phyloP scores from a whole-genome alignment of 768 basidiomycete genomes.

The Tubosaeta sp. region DNA sequence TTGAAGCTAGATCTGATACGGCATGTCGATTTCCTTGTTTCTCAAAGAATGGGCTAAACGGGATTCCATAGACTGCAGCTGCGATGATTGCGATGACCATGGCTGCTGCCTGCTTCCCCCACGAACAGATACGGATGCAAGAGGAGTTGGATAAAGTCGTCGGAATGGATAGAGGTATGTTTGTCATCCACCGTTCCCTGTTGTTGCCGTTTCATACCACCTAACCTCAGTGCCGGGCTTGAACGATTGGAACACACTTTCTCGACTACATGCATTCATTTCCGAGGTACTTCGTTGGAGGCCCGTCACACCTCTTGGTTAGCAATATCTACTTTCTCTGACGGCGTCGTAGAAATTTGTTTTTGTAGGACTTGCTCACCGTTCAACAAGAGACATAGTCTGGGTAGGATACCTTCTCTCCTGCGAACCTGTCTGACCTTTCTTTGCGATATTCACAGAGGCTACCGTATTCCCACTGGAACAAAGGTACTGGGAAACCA shows the following conservation, averaged over 20 bases:
- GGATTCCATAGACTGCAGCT: not conserved
- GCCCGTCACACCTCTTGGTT: slow-evolving; percentile 29
- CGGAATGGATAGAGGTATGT: slow-evolving; percentile 21
- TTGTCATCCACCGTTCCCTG: not conserved
- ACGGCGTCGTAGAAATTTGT: not conserved
- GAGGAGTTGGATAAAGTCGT: not conserved
- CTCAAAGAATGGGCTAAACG: not conserved
- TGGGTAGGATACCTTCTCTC: slow-evolving; percentile 39
- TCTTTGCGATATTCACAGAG: slow-evolving; percentile 3
- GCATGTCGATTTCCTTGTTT: not conserved
- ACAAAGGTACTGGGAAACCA: slow-evolving; percentile 14
- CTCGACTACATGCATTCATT: slow-evolving; percentile 35
- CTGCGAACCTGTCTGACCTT: slow-evolving; percentile 27
- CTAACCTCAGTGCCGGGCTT: slow-evolving; percentile 32
- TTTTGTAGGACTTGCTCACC: slow-evolving; percentile 47
- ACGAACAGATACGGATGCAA: not conserved
- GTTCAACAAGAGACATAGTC: slow-evolving; percentile 57
- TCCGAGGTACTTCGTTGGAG: slow-evolving; percentile 37
- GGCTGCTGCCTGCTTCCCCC: slow-evolving; percentile 20
- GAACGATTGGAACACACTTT: slow-evolving; percentile 30
- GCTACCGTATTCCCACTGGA: slow-evolving; percentile 22
- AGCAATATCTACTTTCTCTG: no score
- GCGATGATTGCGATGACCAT: not conserved
- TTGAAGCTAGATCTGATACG: not conserved
- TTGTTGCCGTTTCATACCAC: not conserved